phyloP scores from a whole-genome alignment of 2,329 filamentous ascomycete species.

The Calcarisporium arbuscula region DNA sequence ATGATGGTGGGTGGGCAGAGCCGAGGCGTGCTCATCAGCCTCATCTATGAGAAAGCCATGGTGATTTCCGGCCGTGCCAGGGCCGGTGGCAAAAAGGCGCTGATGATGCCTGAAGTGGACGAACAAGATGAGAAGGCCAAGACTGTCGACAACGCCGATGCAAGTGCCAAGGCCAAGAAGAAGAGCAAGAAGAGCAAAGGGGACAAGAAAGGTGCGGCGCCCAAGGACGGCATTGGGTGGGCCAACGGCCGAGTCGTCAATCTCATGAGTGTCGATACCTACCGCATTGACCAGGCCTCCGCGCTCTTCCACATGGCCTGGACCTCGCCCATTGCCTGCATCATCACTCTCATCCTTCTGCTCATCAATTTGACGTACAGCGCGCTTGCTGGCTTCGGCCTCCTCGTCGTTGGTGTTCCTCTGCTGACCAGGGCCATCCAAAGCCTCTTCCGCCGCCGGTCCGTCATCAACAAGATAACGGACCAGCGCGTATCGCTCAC shows the following conservation, averaged over 20 bases:
- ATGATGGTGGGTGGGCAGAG: conserved; percentile 87
- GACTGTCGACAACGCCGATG: conserved; percentile 29
- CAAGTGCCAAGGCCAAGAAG: conserved; percentile 31
- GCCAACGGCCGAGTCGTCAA: conserved; percentile 88
- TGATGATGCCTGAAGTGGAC: conserved; percentile 26
- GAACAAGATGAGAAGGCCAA: conserved; percentile 42
- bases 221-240: conserved; percentile 72
- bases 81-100: conserved; percentile 59
- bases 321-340: conserved; percentile 73
- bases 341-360: conserved; percentile 74
- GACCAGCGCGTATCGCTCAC: conserved; percentile 88
- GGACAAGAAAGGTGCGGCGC: conserved; percentile 31
- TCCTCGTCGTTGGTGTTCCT: conserved; percentile 74
- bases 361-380: conserved; percentile 86
- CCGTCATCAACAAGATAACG: conserved; percentile 84
- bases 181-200: conserved; percentile 32
- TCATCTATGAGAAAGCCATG: conserved; percentile 92
- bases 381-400: conserved; percentile 77
- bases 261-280: conserved; percentile 91
- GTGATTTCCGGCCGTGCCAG: conserved; percentile 80
- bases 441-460: conserved; percentile 67
- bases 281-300: conserved; percentile 81
- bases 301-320: conserved; percentile 89
- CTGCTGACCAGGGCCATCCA: conserved; percentile 72
- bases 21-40: conserved; percentile 72